Base-by-base conservation (phyloP, 148 eudicot genomes). In the Vaccinium darrowii region DNA sequence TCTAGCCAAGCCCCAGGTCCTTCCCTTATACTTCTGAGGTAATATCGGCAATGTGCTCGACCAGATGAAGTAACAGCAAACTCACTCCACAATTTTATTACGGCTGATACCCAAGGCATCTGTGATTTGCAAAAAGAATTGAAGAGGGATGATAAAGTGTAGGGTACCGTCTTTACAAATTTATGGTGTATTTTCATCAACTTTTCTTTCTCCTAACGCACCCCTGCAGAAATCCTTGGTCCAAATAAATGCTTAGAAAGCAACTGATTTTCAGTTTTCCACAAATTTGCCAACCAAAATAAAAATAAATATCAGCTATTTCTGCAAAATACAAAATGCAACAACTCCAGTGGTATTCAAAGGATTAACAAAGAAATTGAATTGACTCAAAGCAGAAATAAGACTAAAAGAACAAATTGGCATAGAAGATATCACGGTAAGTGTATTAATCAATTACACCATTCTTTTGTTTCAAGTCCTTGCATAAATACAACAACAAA, bases 171-270 rank as follows among this genome's bases (percentile, higher is more conserved):
- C 58, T 56, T 15, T 7, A 7, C 65, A 18, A 58, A 58, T 19
- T 58, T 58, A 58, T 18, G n/a, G 65, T 58, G 23, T 58, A 58
- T 18, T 58, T 58, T 58, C 65, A 58, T 58, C 65, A 58, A 8
- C 23, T 19, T 19, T 58, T 58, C 23, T 19, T 58, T 19, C 7
- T 58, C 23, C 65, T 19, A 19, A 7, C 65, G 8, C 65, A 18
- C 9, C 23, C 1, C n/a, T 19, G n/a, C 65, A 58, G 65, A 58
- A 58, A 58, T 58, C 65, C 65, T 7, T 19, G 65, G 19, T 58
- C 65, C 65, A 58, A 58, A 58, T 2, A 36, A 36, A 74, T 25
- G 27, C 27, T n/a, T 62, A 25, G 90, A 85, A 86, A 72, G 76
- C 47, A 71, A 43, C 75, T 71, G 19, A 72, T 72, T 71, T 72